phyloP scores from a whole-genome alignment of 192 early-diverging fungal species.

The Podila verticillata region DNA sequence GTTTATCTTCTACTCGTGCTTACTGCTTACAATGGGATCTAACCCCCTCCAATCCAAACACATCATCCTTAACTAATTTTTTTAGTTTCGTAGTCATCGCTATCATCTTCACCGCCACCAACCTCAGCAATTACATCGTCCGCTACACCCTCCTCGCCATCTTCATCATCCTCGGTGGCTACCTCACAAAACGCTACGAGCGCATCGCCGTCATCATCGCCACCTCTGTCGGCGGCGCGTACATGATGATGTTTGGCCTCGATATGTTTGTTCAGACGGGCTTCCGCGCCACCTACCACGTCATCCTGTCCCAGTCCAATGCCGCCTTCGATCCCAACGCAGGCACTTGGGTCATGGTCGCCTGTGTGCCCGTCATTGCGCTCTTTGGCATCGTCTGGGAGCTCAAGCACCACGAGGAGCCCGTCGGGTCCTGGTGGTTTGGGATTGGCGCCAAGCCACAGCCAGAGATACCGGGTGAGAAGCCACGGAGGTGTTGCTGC shows the following conservation, averaged over 20 bases:
- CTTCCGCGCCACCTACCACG: constrained; percentile 42
- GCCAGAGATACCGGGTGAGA: constrained; percentile 31
- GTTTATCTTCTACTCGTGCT: background rate
- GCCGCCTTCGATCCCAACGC: constrained; percentile 28
- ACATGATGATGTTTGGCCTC: constrained; percentile 50
- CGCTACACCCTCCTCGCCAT: constrained; percentile 32
- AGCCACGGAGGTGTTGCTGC: constrained; percentile 3
- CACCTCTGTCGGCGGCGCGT: constrained; percentile 50
- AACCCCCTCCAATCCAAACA: background rate
- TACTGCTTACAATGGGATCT: background rate
- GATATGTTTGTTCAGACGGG: constrained; percentile 51
- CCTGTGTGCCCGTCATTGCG: constrained; percentile 36
- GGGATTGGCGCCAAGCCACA: constrained; percentile 35
- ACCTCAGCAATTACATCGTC: constrained; percentile 21
- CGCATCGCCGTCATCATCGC: constrained; percentile 40
- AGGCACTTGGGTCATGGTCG: constrained; percentile 49
- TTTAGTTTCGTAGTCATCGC: constrained; percentile 43
- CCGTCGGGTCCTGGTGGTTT: constrained; percentile 38
- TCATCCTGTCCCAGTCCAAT: constrained; percentile 36
- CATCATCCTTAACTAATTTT: background rate
- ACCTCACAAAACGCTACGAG: constrained; percentile 38
- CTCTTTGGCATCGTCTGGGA: constrained; percentile 47
- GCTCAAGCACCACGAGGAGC: constrained; percentile 36
- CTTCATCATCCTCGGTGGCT: constrained; percentile 23
- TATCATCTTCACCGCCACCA: constrained; percentile 35